Conservation (phyloP, 1,284 basidiomycete genomes). For the Heliocybe sulcata region DNA sequence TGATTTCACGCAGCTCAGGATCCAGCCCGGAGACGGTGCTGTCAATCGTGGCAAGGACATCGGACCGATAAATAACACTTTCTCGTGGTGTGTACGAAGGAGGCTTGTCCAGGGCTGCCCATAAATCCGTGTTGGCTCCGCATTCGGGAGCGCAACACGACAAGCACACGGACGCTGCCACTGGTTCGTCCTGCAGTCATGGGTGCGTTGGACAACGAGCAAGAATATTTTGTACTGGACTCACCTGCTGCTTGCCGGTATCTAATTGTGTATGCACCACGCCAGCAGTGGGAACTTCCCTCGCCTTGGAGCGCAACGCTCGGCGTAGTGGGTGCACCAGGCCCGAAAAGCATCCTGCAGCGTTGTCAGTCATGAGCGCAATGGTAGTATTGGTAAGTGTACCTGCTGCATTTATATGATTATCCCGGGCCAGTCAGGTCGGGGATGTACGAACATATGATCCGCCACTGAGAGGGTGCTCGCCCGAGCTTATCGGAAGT, state of each 20-base stretch:
- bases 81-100: background rate
- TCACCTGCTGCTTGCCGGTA: background rate
- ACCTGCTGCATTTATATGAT: background rate
- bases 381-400: too few relatives aligned
- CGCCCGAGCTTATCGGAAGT: background rate
- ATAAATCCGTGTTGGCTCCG: background rate
- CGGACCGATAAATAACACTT: conserved; percentile 4
- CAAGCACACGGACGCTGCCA: background rate
- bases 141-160: background rate
- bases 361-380: background rate
- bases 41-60: conserved; percentile 18
- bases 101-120: background rate
- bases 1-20: conserved; percentile 24
- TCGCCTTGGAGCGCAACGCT: background rate
- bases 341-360: background rate
- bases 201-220: background rate
- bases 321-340: background rate
- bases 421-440: background rate
- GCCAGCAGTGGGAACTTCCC: background rate
- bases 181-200: background rate
- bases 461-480: background rate
- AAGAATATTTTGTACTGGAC: background rate
- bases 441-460: background rate
- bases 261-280: background rate
- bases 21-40: conserved; percentile 20